Percentiles rank a stretch among this genome's conserved stretches.
These are phyloP conservation scores for Pelargonium cotyledonis DNA, from an alignment of 441 rosid genomes.

Conservation along the genomic window DNA sequence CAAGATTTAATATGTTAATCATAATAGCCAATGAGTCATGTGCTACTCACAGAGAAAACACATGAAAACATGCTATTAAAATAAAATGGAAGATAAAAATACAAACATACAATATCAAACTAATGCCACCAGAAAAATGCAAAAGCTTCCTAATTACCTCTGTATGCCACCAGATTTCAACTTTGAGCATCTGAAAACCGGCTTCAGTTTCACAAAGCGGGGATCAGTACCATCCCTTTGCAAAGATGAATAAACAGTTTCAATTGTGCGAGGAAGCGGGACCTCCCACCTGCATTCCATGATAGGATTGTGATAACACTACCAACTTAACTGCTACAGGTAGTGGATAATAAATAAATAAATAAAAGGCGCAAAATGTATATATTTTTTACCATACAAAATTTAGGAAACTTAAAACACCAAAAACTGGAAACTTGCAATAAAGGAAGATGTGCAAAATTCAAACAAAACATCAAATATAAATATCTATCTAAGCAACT, in stretches of 20 bases:
- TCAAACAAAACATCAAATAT: no score
- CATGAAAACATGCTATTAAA: no score
- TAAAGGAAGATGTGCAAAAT: no score
- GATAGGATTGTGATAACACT: slow-evolving; percentile 21
- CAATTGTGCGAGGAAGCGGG: slow-evolving; percentile 58
- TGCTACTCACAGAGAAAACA: no score
- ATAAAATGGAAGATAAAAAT: no score
- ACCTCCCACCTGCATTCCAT: slow-evolving; percentile 85
- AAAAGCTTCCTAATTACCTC: slow-evolving; percentile 42
- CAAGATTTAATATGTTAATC: no score
- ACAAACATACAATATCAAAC: no score
- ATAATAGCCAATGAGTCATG: no score
- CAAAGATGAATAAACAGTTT: slow-evolving; percentile 49
- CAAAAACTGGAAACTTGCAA: no score
- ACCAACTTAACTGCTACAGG: slow-evolving; percentile 7
- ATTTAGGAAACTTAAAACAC: no score
- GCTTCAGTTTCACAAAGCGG: slow-evolving; percentile 73
- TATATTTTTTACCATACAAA: no score
- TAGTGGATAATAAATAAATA: slow-evolving; percentile 1
- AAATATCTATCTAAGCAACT: slow-evolving; percentile 1
- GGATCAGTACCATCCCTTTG: slow-evolving; percentile 65
- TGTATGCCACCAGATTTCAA: slow-evolving; percentile 53
- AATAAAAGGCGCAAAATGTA: no score
- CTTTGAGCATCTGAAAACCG: slow-evolving; percentile 74
- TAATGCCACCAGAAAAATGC: neutral